phyloP scores from a whole-genome alignment of 139 green algal species.

The Bryopsis sp. region DNA sequence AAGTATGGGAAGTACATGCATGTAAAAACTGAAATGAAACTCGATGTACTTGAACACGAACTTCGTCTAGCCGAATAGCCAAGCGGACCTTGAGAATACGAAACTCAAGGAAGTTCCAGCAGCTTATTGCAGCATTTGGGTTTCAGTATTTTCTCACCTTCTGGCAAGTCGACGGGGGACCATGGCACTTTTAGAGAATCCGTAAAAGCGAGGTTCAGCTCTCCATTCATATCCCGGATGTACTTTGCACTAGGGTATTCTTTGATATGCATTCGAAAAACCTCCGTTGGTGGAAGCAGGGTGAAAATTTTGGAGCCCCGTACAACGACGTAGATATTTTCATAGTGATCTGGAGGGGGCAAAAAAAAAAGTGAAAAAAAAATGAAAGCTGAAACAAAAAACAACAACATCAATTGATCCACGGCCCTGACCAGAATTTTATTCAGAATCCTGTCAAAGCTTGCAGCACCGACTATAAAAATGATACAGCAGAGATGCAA shows the following conservation, averaged over 20 bases:
- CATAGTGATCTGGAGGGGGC: conserved; percentile 57
- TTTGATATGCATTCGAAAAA: conserved; percentile 50
- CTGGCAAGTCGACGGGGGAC: conserved; percentile 29
- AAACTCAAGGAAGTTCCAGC: not conserved
- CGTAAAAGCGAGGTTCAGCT: conserved; percentile 20
- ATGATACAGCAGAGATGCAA: not conserved
- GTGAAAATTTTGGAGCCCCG: conserved; percentile 66
- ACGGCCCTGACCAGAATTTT: not conserved
- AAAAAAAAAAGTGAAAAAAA: not conserved
- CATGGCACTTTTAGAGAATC: conserved; percentile 26
- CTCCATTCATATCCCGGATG: not conserved
- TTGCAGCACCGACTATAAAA: not conserved
- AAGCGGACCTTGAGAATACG: no score
- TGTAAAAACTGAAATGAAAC: no score
- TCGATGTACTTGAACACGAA: no score
- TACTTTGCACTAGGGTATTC: conserved; percentile 20
- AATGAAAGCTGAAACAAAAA: conserved; percentile 7
- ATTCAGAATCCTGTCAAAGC: not conserved
- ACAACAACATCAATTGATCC: not conserved
- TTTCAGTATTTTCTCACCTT: not conserved
- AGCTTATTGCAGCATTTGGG: not conserved
- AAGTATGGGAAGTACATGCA: no score
- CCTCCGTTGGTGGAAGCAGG: conserved; percentile 62
- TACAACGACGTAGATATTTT: conserved; percentile 80
- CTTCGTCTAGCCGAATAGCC: no score